Evolutionary conservation across 345 rosid genomes (phyloP).

Genomic region (Rubroshorea leprosula): DNA sequence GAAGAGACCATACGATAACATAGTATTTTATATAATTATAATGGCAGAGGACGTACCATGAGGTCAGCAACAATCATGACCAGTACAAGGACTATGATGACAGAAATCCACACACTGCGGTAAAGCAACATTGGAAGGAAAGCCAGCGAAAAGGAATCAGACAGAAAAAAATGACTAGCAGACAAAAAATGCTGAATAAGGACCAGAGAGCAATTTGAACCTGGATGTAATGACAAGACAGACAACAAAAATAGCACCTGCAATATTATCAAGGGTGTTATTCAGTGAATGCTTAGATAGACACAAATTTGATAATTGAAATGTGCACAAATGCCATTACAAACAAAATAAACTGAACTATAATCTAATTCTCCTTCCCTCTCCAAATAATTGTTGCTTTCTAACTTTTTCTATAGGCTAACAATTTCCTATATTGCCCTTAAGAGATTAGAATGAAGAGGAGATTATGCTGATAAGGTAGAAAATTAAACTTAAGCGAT

Average conservation of each 20-base stretch:
- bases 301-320: constrained; percentile 1
- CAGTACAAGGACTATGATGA: constrained; percentile 49
- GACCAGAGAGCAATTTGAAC: constrained; percentile 76
- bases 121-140: no score
- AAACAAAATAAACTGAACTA: constrained; percentile 15
- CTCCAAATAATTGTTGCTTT: no score
- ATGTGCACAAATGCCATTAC: neutral
- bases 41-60: no score
- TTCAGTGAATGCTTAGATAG: neutral
- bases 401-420: no score
- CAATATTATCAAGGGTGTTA: constrained; percentile 16
- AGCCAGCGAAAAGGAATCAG: constrained; percentile 43
- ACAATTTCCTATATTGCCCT: no score
- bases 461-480: no score
- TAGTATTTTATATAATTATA: no score
- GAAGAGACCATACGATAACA: neutral
- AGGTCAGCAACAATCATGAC: constrained; percentile 85
- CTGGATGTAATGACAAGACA: constrained; percentile 89
- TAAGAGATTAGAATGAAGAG: no score
- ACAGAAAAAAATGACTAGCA: constrained; percentile 78
- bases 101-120: constrained; percentile 5
- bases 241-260: constrained; percentile 91
- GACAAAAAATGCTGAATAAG: constrained; percentile 32
- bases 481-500: no score
- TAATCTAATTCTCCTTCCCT: constrained; percentile 93